Percentiles rank a stretch among this genome's conserved stretches.
phyloP scores from a whole-genome alignment of 164 flowering plant genomes.

The Liriodendron chinense region DNA sequence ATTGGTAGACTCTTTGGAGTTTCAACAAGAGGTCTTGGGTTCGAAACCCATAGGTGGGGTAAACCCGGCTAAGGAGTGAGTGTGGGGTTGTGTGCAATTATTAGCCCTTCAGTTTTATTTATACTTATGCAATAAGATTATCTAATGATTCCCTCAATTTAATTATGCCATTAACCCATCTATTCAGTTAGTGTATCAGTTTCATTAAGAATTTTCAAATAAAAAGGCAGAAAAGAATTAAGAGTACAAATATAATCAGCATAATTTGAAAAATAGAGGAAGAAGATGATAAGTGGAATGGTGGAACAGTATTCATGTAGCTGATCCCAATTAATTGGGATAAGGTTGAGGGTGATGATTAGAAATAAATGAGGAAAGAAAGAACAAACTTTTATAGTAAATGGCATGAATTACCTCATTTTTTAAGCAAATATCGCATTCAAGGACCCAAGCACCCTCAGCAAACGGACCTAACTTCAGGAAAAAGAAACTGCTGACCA shows the following conservation, averaged over 20 bases:
- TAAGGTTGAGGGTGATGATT: neutral
- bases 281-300: neutral
- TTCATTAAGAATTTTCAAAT: neutral
- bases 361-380: neutral
- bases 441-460: neutral
- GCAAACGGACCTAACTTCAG: neutral
- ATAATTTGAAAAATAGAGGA: too few species aligned
- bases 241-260: neutral
- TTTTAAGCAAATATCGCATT: neutral
- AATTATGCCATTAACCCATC: too few species aligned
- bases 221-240: neutral
- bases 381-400: neutral
- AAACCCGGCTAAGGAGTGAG: too few species aligned
- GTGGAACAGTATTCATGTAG: neutral
- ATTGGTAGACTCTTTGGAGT: too few species aligned
- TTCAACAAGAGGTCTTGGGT: too few species aligned
- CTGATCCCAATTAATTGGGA: neutral
- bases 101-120: too few species aligned
- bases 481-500: neutral
- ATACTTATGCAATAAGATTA: too few species aligned
- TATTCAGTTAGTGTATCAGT: too few species aligned
- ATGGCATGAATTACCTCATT: neutral
- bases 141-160: too few species aligned
- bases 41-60: too few species aligned
- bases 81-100: too few species aligned